Evolutionary conservation across 2,329 filamentous ascomycete genomes (phyloP), one percentile per base, ranked within the genome.

Genomic region (Paecilomyces sp.): DNA sequence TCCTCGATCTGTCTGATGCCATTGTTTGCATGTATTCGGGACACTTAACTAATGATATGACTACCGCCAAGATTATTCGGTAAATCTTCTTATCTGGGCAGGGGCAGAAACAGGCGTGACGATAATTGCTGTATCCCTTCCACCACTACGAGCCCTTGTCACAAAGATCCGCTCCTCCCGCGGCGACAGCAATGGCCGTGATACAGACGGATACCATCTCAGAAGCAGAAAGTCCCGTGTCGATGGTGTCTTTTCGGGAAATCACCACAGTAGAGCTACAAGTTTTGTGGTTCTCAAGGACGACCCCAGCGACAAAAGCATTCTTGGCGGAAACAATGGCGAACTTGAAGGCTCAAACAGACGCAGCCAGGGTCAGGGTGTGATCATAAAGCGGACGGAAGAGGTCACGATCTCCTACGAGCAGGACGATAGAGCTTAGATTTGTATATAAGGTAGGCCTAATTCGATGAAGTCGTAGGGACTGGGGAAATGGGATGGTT

Each of bases 91-190:
- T 9, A 68, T 70, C 54, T 72, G 67, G 69, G 62, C 64, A 11
- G 60, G 64, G 3, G 63, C 65, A 15, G 70, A 73, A 60, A 63
- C 68, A 15, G 61, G 67, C 2, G 55, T 70, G 1, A 72, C 69
- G 8, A 71, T 71, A 47, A 60, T 71, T 12, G 68, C 69, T 9
- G 62, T 63, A 11, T 72, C 65, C 1, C 66, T 71, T 5, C 69
- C 70, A 6, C 65, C 65, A 47, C 63, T 69, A 5, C 67, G 70
- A 6, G 62, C 67, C 8, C 63, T 72, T 18, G 56, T 70, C 18
- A 53, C 18, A 24, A 53, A 24, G 50, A 24, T 53, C 12, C 50
- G 50, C 1, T 53, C 50, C 18, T 53, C 50, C 22, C 50, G 18
- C 50, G 13, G 25, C 13, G 12, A 18, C 50, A 53, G 50, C 50